Base-by-base conservation (phyloP, 2,329 filamentous ascomycete genomes). In the Ploettnerulaceae sp. region DNA sequence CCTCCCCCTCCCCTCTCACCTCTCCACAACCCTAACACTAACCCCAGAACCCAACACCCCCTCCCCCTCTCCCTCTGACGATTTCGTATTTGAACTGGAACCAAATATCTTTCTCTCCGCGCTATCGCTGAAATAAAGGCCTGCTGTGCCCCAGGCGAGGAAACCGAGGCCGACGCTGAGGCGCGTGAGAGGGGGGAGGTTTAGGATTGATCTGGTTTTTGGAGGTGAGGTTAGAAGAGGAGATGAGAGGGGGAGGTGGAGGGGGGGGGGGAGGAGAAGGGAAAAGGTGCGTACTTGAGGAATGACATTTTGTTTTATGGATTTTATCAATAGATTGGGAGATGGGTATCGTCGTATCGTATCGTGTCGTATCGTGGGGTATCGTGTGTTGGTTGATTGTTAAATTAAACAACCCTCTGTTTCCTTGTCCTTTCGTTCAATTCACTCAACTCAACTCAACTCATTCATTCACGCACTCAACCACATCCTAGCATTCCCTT, bases 131-230 rank as follows among this genome's bases (percentile, higher is more conserved):
- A 86, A 62, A 62, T 84, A 82, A n/a, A 93, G 73, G 12, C 88
- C 90, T 31, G 80, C 69, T 31, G 72, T 69, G 11, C 87, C 88
- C 79, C 89, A 95, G 25, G 78, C 78, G 61, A 95, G 79, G 55
- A 95, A 68, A 57, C 81, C 84, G 38, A 81, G 64, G 57, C 90
- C 90, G 53, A 95, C 74, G 37, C 82, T 68, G 32, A 87, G 68
- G 47, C 86, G 84, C 18, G 85, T 84, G 57, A 77, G 82, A 14
- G 84, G 77, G 3, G 82, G 70, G 44, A 95, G 81, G 58, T 77
- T 79, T 62, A 76, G 82, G 71, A 89, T 95, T 2, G 39, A 18
- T 22, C 39, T 43, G 37, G 29, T 26, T 17, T 21, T 26, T 11
- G 35, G 31, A 3, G 5, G 31, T 4, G 5, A 22, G 33, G 14